Evolutionary conservation across 805 yeast species (phyloP).

Genomic region (Candida boleticola): DNA sequence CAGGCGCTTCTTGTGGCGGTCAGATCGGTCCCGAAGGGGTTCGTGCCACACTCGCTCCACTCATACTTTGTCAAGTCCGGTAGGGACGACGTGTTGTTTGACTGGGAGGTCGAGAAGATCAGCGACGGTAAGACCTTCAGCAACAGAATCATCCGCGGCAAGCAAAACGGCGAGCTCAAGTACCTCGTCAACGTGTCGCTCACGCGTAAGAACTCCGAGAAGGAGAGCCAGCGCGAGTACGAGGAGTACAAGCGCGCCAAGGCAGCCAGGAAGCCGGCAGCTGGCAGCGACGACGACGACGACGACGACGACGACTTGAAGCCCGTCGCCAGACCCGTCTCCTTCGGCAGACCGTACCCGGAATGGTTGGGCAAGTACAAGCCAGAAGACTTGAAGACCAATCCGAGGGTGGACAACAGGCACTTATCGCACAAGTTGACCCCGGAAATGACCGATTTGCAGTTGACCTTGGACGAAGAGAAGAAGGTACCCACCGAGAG

Average conservation of each 20-base stretch:
- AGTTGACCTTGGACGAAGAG: conserved; percentile 23
- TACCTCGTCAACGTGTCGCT: conserved; percentile 32
- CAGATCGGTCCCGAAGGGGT: conserved; percentile 24
- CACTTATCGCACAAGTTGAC: conserved; percentile 29
- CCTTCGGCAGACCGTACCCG: conserved; percentile 33
- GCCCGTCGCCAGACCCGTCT: conserved; percentile 27
- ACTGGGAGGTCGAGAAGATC: conserved; percentile 31
- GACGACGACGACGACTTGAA: conserved; percentile 22
- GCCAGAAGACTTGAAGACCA: conserved; percentile 12
- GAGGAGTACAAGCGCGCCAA: conserved; percentile 8
- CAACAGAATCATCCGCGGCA: conserved; percentile 28
- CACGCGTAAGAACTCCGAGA: conserved; percentile 29
- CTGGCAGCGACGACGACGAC: conserved; percentile 13
- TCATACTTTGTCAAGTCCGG: conserved; percentile 27
- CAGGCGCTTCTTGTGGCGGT: conserved; percentile 37
- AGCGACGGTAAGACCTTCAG: conserved; percentile 37
- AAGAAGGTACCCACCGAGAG: conserved; percentile 21
- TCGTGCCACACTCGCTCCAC: conserved; percentile 35
- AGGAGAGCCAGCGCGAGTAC: conserved; percentile 18
- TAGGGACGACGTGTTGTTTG: conserved; percentile 13
- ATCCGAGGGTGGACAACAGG: conserved; percentile 12
- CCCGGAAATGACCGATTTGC: conserved; percentile 30
- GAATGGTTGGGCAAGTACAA: conserved; percentile 26
- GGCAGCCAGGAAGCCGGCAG: conserved; percentile 21
- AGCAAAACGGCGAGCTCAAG: conserved; percentile 23